Evolutionary conservation across 305 asterid species (phyloP).

Genomic region (Caryopteris hybrid): DNA sequence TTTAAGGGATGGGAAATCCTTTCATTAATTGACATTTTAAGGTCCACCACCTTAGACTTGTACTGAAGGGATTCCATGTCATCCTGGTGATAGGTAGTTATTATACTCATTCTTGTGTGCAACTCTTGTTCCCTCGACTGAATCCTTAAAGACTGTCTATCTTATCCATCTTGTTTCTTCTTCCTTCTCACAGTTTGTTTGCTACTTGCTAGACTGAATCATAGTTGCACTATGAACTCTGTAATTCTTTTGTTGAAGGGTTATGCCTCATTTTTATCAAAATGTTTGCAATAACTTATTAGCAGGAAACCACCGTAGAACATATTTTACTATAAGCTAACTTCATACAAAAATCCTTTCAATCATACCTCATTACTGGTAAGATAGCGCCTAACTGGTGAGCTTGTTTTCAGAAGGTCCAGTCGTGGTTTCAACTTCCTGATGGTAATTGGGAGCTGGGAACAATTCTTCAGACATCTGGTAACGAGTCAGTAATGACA

Average conservation of each 20-base stretch:
- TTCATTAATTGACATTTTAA: neutral
- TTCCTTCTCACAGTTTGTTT: neutral
- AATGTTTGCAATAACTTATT: neutral
- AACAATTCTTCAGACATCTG: conserved; percentile 62
- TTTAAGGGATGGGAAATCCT: neutral
- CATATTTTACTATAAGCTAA: neutral
- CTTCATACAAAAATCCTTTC: neutral
- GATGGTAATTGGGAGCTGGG: conserved; percentile 98
- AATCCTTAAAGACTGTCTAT: neutral
- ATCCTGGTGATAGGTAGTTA: neutral
- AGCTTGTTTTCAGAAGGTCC: conserved; percentile 61
- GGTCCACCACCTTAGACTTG: conserved; percentile 2
- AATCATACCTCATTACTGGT: neutral
- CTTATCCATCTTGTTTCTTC: neutral
- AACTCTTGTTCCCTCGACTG: neutral
- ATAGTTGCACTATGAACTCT: neutral
- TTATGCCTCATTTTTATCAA: conserved; percentile 4
- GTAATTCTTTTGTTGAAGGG: neutral
- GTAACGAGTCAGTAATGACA: conserved; percentile 65
- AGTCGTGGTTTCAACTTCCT: conserved; percentile 87
- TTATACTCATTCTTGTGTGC: too few species aligned
- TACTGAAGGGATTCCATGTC: neutral
- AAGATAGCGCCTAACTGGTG: neutral
- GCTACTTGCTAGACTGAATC: conserved; percentile 10
- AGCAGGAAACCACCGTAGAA: neutral